Base-by-base conservation (phyloP, 2,329 filamentous ascomycete genomes). In the Exophiala oligosperma region DNA sequence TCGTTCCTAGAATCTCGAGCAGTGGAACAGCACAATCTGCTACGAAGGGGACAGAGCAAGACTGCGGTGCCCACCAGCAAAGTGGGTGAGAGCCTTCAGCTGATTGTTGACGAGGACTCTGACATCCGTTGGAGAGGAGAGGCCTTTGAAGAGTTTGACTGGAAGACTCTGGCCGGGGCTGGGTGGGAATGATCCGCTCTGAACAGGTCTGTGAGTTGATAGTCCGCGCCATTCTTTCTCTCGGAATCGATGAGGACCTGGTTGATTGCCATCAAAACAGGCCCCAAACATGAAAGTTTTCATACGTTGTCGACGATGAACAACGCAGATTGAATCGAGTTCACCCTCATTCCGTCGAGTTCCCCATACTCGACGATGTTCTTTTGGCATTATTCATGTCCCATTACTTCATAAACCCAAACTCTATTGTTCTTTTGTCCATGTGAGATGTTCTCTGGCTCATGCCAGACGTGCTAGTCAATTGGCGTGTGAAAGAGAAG, bases 211-310 rank as follows among this genome's bases (percentile, higher is more conserved):
- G 52, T 8, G 47, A 50, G n/a, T 62, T 68, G 29, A 72, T 71
- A 32, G 40, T 58, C 17, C 17, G 24, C 64, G 64, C 68, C 59
- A 72, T 41, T 70, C 68, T 59, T 72, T 72, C 62, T 71, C 66
- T 69, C 60, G 72, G 56, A 72, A 70, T 21, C 71, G 49, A 17
- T 57, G 59, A 32, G 62, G 66, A 6, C 69, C 68, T 60, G 69
- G 70, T 6, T 40, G 44, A 35, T 17, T 37, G 24, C 69, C 64
- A 50, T 53, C 61, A 60, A 72, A 70, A 48, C 60, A 67, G 11
- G 61, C 69, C 64, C 59, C 71, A 52, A 72, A 72, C 63, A 71
- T 71, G 66, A 57, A 71, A 2, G 69, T 67, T 23, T 51, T 35
- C 50, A 66, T 66, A 17, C 59, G 47, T 38, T 64, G 57, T 29